Conservation (phyloP, 2,329 filamentous ascomycete species). For the Rhynchosporium agropyri region DNA sequence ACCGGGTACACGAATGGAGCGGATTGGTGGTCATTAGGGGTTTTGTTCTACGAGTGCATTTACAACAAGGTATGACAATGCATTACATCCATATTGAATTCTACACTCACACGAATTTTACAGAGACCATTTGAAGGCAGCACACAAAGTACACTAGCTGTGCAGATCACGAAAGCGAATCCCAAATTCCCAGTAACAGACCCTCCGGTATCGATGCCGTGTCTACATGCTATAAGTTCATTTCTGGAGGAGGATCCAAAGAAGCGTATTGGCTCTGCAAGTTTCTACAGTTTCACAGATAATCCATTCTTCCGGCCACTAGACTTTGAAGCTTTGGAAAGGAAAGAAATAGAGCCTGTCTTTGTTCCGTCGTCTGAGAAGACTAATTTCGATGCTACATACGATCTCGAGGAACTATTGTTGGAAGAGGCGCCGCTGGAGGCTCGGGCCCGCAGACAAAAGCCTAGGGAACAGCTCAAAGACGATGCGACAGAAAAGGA, state of each 20-base stretch:
- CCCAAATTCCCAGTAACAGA: slow-evolving; percentile 92
- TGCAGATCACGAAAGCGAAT: slow-evolving; percentile 77
- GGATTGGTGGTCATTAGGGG: slow-evolving; percentile 98
- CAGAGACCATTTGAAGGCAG: slow-evolving; percentile 92
- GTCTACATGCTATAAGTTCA: slow-evolving; percentile 84
- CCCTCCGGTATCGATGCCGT: slow-evolving; percentile 85
- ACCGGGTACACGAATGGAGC: slow-evolving; percentile 87
- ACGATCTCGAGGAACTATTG: slow-evolving; percentile 91
- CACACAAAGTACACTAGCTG: slow-evolving; percentile 77
- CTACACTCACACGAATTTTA: slow-evolving; percentile 20
- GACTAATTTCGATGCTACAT: slow-evolving; percentile 98
- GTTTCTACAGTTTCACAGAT: slow-evolving; percentile 81
- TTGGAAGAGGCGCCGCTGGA: slow-evolving; percentile 94
- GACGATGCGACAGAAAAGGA: slow-evolving; percentile 95
- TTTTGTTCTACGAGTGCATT: slow-evolving; percentile 99
- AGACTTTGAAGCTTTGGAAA: slow-evolving; percentile 81
- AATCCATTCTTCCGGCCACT: slow-evolving; percentile 88
- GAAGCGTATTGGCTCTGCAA: slow-evolving; percentile 78
- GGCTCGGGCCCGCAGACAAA: slow-evolving; percentile 87
- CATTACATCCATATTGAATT: not conserved
- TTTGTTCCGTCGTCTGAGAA: slow-evolving; percentile 95
- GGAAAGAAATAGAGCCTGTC: slow-evolving; percentile 86
- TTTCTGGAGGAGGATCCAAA: slow-evolving; percentile 79
- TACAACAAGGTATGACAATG: slow-evolving; percentile 79
- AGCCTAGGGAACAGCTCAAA: slow-evolving; percentile 87